phyloP scores from a whole-genome alignment of 2,329 filamentous ascomycete species.

The Tolypocladium tropicale region DNA sequence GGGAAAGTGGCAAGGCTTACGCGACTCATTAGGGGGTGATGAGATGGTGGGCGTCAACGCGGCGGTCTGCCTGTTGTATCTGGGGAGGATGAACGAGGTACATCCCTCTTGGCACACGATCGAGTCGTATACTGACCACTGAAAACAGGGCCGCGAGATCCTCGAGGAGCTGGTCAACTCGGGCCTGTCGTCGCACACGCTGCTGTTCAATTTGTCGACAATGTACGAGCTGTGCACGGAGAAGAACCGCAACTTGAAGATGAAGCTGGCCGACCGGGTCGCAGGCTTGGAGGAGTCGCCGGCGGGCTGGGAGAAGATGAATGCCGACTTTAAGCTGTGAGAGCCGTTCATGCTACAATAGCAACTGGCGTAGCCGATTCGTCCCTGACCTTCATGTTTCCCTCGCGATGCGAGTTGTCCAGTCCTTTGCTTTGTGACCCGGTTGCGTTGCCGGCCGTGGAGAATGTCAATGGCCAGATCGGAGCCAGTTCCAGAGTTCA shows the following conservation, averaged over 20 bases:
- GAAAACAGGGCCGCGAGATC: conserved; percentile 48
- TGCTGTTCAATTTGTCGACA: conserved; percentile 84
- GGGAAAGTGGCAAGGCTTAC: conserved; percentile 46
- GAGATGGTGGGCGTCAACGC: conserved; percentile 73
- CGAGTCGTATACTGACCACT: conserved; percentile 5
- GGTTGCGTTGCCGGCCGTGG: too few relatives aligned
- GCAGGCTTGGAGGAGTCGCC: conserved; percentile 46
- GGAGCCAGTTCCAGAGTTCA: too few relatives aligned
- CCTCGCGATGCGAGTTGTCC: too few relatives aligned
- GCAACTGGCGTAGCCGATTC: too few relatives aligned
- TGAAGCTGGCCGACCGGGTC: conserved; percentile 58
- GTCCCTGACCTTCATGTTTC: neutral
- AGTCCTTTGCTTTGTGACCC: too few relatives aligned
- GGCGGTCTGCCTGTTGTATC: conserved; percentile 76
- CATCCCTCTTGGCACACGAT: conserved; percentile 7
- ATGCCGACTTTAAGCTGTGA: conserved; percentile 67
- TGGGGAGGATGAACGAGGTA: conserved; percentile 64
- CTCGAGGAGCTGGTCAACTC: conserved; percentile 56
- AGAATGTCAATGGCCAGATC: too few relatives aligned
- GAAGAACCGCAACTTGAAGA: conserved; percentile 58
- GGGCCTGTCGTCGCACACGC: conserved; percentile 60
- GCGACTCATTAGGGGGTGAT: conserved; percentile 31
- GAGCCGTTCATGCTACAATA: too few relatives aligned
- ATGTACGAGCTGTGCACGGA: conserved; percentile 90
- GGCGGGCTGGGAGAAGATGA: conserved; percentile 59